Percentiles rank a stretch among this genome's conserved stretches.
phyloP scores from a whole-genome alignment of 768 basidiomycete genomes.

The Leucocoprinus sp. region DNA sequence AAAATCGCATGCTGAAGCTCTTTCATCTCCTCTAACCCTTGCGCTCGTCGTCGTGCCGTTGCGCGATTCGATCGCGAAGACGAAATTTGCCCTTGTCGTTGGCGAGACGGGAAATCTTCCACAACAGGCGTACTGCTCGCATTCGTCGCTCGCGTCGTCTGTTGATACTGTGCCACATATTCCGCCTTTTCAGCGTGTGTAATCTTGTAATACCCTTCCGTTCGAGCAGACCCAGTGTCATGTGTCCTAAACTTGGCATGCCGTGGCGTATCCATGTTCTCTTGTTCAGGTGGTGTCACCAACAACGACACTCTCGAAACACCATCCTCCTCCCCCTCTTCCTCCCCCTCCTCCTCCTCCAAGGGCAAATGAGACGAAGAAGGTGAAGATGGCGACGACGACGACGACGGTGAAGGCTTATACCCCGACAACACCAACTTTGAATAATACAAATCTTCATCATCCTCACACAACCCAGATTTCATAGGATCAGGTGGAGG shows the following conservation, averaged over 20 bases:
- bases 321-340: neutral
- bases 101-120: conserved; percentile 34
- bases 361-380: too few species aligned
- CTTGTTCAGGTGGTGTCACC: neutral
- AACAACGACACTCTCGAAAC: too few species aligned
- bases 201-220: conserved; percentile 95
- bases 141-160: conserved; percentile 37
- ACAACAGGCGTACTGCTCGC: conserved; percentile 28
- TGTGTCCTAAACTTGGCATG: conserved; percentile 63
- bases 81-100: conserved; percentile 47
- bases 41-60: conserved; percentile 83
- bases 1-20: conserved; percentile 78
- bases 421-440: conserved; percentile 47
- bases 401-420: conserved; percentile 17
- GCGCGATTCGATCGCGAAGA: conserved; percentile 89
- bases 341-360: conserved; percentile 10
- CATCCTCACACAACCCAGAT: conserved; percentile 66
- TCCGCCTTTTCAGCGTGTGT: conserved; percentile 84
- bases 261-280: conserved; percentile 20
- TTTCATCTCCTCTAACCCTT: conserved; percentile 92
- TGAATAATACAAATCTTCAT: conserved; percentile 83
- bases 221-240: conserved; percentile 78
- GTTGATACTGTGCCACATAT: conserved; percentile 84
- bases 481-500: conserved; percentile 47
- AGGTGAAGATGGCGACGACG: too few species aligned